Conservation (phyloP, 306 rosid species). For the Biancaea sappan region DNA sequence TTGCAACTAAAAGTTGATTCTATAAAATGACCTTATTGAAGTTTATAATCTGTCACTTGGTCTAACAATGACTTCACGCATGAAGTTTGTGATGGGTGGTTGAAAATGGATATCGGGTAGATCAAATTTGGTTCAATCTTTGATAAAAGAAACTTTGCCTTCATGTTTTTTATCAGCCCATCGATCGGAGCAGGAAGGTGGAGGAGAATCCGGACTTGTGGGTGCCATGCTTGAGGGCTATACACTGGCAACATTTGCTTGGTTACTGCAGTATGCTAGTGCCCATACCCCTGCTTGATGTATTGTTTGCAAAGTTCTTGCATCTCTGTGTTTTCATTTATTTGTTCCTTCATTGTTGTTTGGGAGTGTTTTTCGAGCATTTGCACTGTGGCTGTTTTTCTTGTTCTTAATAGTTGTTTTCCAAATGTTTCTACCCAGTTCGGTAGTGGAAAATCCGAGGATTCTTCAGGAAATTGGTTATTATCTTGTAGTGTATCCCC, state of each 20-base stretch:
- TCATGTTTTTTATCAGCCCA: slow-evolving; percentile 71
- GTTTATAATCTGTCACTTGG: too few relatives aligned
- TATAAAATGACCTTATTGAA: too few relatives aligned
- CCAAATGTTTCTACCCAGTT: slow-evolving; percentile 87
- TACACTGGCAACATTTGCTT: slow-evolving; percentile 83
- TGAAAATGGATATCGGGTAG: slow-evolving; percentile 95
- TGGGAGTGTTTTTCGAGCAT: slow-evolving; percentile 71
- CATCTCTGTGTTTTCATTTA: too few relatives aligned
- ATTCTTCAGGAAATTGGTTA: slow-evolving; percentile 93
- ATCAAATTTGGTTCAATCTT: slow-evolving; percentile 55
- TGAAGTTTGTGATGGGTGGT: too few relatives aligned
- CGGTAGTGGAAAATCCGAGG: slow-evolving; percentile 60
- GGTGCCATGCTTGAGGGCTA: slow-evolving; percentile 73
- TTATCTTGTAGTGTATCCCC: slow-evolving; percentile 85
- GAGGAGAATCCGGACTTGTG: slow-evolving; percentile 56
- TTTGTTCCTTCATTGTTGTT: too few relatives aligned
- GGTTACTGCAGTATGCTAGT: too few relatives aligned
- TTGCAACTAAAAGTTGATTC: too few relatives aligned
- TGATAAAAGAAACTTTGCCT: slow-evolving; percentile 75
- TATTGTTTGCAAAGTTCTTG: slow-evolving; percentile 58
- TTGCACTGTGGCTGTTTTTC: slow-evolving; percentile 80
- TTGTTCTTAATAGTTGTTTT: slow-evolving; percentile 76
- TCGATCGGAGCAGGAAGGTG: slow-evolving; percentile 47
- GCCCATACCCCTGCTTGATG: too few relatives aligned
- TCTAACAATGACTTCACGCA: too few relatives aligned